These are phyloP conservation scores for Luffa aegyptiaca DNA, from an alignment of 306 rosid species.

Conservation along the genomic window DNA sequence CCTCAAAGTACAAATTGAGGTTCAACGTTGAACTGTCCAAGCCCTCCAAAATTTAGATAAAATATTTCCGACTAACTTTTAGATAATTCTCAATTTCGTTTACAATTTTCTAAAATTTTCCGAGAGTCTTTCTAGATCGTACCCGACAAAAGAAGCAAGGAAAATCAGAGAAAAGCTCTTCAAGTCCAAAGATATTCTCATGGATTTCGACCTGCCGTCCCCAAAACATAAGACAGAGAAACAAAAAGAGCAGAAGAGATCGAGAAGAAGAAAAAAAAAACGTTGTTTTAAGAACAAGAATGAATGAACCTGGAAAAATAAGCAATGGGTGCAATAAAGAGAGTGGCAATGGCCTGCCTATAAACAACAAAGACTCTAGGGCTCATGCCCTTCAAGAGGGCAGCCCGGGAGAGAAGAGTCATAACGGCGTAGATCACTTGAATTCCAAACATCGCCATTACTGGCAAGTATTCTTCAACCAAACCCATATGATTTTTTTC, in stretches of 20 bases:
- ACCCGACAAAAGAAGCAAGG: conserved; percentile 51
- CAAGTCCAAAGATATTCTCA: conserved; percentile 21
- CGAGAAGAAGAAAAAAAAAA: no score
- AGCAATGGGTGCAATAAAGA: conserved; percentile 36
- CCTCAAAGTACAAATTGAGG: conserved; percentile 58
- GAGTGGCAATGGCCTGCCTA: conserved; percentile 58
- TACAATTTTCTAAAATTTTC: not conserved
- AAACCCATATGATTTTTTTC: conserved; percentile 23
- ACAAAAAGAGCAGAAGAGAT: not conserved
- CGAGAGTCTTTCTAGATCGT: not conserved
- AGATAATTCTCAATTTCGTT: not conserved
- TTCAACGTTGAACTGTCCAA: conserved; percentile 44
- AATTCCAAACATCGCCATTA: conserved; percentile 34
- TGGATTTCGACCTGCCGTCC: conserved; percentile 33
- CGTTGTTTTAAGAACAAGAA: not conserved
- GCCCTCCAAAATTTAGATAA: not conserved
- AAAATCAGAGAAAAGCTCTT: conserved; percentile 44
- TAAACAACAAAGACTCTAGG: conserved; percentile 48
- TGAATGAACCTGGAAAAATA: conserved; percentile 15
- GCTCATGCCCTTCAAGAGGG: conserved; percentile 55
- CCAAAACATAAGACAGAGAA: not conserved
- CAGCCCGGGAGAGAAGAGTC: conserved; percentile 50
- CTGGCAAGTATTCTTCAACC: conserved; percentile 26
- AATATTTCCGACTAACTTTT: no score
- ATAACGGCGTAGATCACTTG: conserved; percentile 46